Conservation (phyloP, 2,329 filamentous ascomycete species). For the Mollisiaceae sp. region DNA sequence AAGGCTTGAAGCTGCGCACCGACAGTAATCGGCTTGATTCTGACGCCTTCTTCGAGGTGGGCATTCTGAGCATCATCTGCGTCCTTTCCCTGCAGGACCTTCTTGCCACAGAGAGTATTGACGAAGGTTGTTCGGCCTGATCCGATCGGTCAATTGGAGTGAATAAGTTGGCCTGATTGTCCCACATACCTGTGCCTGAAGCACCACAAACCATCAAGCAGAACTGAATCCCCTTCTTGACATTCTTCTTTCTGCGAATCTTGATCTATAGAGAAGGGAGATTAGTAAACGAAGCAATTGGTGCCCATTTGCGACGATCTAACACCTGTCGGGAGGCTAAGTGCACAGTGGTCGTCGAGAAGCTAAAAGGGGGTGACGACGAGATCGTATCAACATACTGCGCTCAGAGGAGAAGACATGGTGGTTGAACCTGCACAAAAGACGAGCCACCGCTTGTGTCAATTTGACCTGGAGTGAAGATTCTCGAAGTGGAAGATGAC, state of each 20-base stretch:
- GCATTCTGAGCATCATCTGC: conserved; percentile 87
- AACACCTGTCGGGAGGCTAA: conserved; percentile 38
- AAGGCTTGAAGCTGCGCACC: conserved; percentile 61
- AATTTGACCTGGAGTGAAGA: conserved; percentile 26
- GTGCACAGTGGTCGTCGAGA: conserved; percentile 38
- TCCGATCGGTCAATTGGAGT: conserved; percentile 31
- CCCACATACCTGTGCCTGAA: conserved; percentile 86
- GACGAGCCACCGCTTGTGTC: conserved; percentile 20
- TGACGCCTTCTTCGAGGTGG: conserved; percentile 94
- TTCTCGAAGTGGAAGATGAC: conserved; percentile 25
- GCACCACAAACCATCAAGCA: conserved; percentile 99
- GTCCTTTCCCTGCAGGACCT: conserved; percentile 89
- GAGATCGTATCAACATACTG: conserved; percentile 49
- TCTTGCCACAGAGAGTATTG: conserved; percentile 97
- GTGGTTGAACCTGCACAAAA: conserved; percentile 35
- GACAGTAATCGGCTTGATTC: conserved; percentile 98
- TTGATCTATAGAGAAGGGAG: conserved; percentile 68
- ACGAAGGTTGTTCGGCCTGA: conserved; percentile 97
- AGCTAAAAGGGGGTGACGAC: conserved; percentile 38
- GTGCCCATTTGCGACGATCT: conserved; percentile 32
- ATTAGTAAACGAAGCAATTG: conserved; percentile 34
- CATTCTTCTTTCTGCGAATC: conserved; percentile 99
- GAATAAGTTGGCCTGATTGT: conserved; percentile 7
- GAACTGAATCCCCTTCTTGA: conserved; percentile 90
- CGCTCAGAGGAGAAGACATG: conserved; percentile 59